Evolutionary conservation across 2,329 filamentous ascomycete species (phyloP), one percentile per base, ranked within the genome.

Genomic region (Botrytis pseudocinerea): DNA sequence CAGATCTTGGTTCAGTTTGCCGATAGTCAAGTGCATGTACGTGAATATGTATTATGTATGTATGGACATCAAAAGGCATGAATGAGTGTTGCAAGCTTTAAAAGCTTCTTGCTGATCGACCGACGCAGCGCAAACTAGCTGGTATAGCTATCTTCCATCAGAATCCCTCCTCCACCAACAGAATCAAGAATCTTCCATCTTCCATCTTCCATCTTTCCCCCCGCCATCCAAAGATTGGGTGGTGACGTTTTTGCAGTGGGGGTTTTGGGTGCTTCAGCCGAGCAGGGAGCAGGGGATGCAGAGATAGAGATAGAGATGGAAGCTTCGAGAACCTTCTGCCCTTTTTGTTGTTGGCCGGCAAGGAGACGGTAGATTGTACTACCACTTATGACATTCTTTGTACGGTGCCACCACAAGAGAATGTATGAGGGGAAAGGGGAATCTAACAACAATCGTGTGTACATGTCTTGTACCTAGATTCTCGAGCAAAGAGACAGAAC

Each of bases 111-210:
- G 25, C 25, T 51, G 22, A 51, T 51, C 46, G 25, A 51, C 2
- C 57, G 7, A 32, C 57, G 22, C 57, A 5, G 32, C 20, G 20
- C 57, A 28, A 57, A 28, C 28, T 22, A 10, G 0, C 57, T 68
- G n/a, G 46, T 18, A 54, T 68, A 54, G 28, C n/a, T 40, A 28
- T 40, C 38, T 66, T 38, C 35, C n/a, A 51, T 32, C 25, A 32
- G 3, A 18, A 42, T 62, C 22, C 38, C 60, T 62, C 25, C 9
- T 62, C 61, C 25, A 42, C 61, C 28, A 32, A 44, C 42, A 40
- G 35, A 40, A 63, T 70, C 69, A 63, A 63, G 69, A 70, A 70
- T 63, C 69, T 70, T 70, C 68, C 57, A 70, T 57, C 51, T 54
- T 57, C n/a, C n/a, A 70, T 63, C 69, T 70, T 70, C 68, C 57